Conservation (phyloP, 2,329 filamentous ascomycete species). For the Tolypocladium guangdongense region DNA sequence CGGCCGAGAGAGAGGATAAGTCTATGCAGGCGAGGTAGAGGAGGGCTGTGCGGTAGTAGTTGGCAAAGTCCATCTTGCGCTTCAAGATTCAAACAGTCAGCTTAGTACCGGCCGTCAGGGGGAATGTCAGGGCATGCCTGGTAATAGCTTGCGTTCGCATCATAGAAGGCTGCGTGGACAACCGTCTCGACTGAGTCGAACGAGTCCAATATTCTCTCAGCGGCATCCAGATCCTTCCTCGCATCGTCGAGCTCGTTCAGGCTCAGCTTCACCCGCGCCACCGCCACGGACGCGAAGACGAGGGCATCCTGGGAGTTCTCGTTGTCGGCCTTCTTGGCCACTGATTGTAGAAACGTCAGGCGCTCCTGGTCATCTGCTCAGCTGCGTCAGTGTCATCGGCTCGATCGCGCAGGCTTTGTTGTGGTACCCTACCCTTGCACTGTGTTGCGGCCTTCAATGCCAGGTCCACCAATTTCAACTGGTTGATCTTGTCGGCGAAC, state of each 20-base stretch:
- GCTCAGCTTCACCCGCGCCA: conserved; percentile 76
- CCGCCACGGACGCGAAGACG: conserved; percentile 85
- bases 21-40: conserved; percentile 96
- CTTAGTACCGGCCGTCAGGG: too few relatives aligned
- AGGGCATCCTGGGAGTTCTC: conserved; percentile 89
- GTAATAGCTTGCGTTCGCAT: conserved; percentile 90
- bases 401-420: not conserved
- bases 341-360: conserved; percentile 70
- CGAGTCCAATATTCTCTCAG: conserved; percentile 76
- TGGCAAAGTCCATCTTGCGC: conserved; percentile 80
- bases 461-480: conserved; percentile 89
- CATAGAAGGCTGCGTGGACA: conserved; percentile 94
- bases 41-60: conserved; percentile 95
- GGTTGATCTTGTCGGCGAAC: conserved; percentile 98
- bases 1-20: conserved; percentile 57
- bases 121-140: conserved; percentile 38
- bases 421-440: conserved; percentile 52
- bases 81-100: conserved; percentile 7
- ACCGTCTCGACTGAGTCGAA: conserved; percentile 94
- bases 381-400: conserved; percentile 1
- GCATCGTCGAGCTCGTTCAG: conserved; percentile 72
- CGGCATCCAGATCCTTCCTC: conserved; percentile 74
- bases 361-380: conserved; percentile 71
- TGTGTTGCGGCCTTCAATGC: conserved; percentile 79
- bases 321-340: conserved; percentile 83